Conservation (phyloP, 148 eudicot genomes). For the Rhododendron griersonianum region DNA sequence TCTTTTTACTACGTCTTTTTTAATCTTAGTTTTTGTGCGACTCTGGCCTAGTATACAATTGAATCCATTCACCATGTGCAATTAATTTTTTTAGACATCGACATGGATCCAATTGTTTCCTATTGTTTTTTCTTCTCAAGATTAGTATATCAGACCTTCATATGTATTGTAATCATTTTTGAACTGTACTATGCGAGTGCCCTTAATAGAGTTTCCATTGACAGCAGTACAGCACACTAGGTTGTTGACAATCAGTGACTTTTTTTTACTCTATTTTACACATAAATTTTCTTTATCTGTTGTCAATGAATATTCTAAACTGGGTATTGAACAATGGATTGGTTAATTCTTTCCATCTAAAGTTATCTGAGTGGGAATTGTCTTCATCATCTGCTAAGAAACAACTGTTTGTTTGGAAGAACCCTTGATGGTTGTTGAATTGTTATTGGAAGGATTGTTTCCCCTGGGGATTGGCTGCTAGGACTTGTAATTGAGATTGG, state of each 20-base stretch:
- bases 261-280: background rate
- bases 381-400: background rate
- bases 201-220: background rate
- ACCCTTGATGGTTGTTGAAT: background rate
- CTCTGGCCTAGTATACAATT: background rate
- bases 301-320: background rate
- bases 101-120: background rate
- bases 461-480: background rate
- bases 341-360: background rate
- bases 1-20: background rate
- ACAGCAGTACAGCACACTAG: background rate
- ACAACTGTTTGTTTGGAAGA: background rate
- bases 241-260: background rate
- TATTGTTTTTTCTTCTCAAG: background rate
- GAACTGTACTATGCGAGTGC: background rate
- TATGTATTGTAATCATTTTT: background rate
- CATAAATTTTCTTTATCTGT: background rate
- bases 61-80: background rate
- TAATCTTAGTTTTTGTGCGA: background rate
- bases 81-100: background rate
- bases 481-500: background rate
- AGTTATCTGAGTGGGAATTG: background rate
- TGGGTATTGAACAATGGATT: background rate
- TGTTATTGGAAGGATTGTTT: background rate
- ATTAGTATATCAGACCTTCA: background rate